Base-by-base conservation (phyloP, 345 rosid genomes). In the Firmiana major region DNA sequence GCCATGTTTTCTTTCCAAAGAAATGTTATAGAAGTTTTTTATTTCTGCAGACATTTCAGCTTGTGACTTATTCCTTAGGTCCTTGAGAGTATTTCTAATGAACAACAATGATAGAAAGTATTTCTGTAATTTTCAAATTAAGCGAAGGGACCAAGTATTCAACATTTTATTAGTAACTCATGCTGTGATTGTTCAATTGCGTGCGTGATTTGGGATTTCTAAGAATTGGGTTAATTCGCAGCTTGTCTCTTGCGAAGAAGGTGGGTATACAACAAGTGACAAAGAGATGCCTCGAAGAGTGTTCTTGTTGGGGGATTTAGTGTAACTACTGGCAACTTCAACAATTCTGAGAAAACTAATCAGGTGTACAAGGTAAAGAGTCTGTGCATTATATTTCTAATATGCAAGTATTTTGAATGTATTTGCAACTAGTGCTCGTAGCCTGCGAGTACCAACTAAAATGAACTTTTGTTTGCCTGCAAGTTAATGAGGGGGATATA, bases 201-300 rank as follows among this genome's bases (percentile, higher is more conserved):
- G 9, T 43, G 9, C 9, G 9, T 43, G 26, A 38, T 15, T 5
- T 38, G 15, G 6, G 2, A 42, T 67, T 46, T 17, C 75, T 22
- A 64, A 57, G 40, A 19, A 51, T 75, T 81, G 79, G 65, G 42
- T 76, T 43, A 43, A 43, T 43, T 28, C 82, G 80, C 83, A 93
- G 98, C 94, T 93, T 22, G 88, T 93, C 80, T 86, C 93, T 80
- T 93, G 98, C 97, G 93, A 86, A 76, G 95, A 90, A 85, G 97
- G 98, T 70, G 92, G 91, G 15, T 94, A 94, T 77, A 84, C 6
- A 64, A 53, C 72, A 67, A 81, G 92, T 58, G 95, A 94, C 81
- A 81, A 86, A 75, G 95, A 97, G 76, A 90, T 94, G 97, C 93
- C 95, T n/a, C 86, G 94, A 19, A 97, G 98, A 59, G 95, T 92